Base-by-base conservation (phyloP, 208 protist genomes). In the Crithidia mellificae region DNA sequence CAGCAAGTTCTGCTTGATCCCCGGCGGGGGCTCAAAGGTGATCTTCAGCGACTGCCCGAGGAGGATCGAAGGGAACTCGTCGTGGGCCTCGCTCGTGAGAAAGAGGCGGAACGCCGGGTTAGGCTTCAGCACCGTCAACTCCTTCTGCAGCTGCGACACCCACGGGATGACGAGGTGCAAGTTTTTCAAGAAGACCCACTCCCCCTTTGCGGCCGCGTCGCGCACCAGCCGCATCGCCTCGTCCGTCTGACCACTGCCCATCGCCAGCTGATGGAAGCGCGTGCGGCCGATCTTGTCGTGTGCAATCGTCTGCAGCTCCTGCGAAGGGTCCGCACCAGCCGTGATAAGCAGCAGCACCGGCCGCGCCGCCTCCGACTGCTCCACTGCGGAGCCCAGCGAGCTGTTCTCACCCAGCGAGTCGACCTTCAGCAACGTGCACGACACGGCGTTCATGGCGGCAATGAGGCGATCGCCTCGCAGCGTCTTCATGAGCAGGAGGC, bases 101-200 rank as follows among this genome's bases (percentile, higher is more conserved):
- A 98, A 98, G 22, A 99, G 73, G 22, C 96, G 87, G 78, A 99
- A 99, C 27, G 91, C 77, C 17, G 68, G 24, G 67, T 98, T 80
- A 19, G 85, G 83, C 47, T 85, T 88, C 32, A 98, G 74, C 22
- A 84, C 57, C 50, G 81, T 91, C 44, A 99, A 76, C 72, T 96
- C 90, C 80, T 98, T 97, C 69, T 98, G 93, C 50, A 98, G 84
- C 49, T 75, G 44, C 6, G 83, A 71, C 44, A 98, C 87, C 97
- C 98, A 99, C 47, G 83, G 80, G 58, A 97, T 90, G 32, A 98
- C 97, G 19, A 99, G 85, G 72, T 99, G 97, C 17, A 99, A 63
- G 80, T 99, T 99, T 82, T 99, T 99, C 41, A 99, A 77, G 66
- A 97, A 95, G 9, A 99, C 68, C 97, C 96, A 99, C 41, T 96